A percentile compares a stretch with the other conserved stretches of the same genome.
Evolutionary conservation across 176 grass and related monocot genomes (phyloP).

Genomic region (Carex cristatella): DNA sequence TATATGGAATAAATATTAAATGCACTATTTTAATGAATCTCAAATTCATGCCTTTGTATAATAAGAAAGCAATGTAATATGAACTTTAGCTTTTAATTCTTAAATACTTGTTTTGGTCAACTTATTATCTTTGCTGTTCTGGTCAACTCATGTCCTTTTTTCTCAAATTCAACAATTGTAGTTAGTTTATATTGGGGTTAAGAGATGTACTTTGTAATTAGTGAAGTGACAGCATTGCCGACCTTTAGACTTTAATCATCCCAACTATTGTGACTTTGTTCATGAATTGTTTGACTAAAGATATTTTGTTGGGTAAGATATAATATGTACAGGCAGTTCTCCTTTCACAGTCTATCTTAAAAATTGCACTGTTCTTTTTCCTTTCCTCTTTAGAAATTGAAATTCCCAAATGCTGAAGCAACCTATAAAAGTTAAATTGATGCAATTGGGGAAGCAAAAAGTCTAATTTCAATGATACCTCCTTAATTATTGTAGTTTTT

Average conservation of each 20-base stretch:
- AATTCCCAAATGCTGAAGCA: not conserved
- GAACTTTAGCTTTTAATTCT: not conserved
- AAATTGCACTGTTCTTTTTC: not conserved
- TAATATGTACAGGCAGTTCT: not conserved
- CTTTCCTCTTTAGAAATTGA: not conserved
- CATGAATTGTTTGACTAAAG: not conserved
- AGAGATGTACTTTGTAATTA: not conserved
- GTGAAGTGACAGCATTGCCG: not conserved
- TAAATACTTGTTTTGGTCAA: conserved; percentile 11
- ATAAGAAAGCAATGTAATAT: conserved; percentile 5
- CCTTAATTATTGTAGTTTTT: not conserved
- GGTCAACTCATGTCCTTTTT: no score
- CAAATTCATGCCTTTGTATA: not conserved
- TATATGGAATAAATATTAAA: not conserved
- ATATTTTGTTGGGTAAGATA: not conserved
- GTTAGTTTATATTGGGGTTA: not conserved
- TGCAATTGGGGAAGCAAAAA: not conserved
- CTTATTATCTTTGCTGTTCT: not conserved
- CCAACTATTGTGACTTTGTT: not conserved
- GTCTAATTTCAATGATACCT: not conserved
- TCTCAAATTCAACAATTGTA: not conserved
- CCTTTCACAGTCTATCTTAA: not conserved
- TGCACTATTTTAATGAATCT: conserved; percentile 22
- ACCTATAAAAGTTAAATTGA: not conserved
- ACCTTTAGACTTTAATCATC: not conserved